Conservation (phyloP, 1,139 yeast species). For the Debaryomyces sp. region DNA sequence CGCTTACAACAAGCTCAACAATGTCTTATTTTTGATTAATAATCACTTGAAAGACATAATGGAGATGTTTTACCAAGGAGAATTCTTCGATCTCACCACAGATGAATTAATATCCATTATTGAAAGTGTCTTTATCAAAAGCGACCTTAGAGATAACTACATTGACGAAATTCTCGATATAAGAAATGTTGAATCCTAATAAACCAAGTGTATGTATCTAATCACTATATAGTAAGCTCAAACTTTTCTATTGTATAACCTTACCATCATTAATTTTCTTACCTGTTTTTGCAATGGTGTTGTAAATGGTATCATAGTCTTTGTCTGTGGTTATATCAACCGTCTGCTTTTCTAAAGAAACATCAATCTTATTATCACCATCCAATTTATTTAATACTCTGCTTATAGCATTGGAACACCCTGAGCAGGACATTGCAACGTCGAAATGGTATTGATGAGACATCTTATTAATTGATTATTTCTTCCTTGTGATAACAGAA, state of each 20-base stretch:
- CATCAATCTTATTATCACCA: conserved; percentile 72
- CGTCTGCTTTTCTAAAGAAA: conserved; percentile 77
- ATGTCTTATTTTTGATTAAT: conserved; percentile 49
- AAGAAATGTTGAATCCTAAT: conserved; percentile 16
- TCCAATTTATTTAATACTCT: conserved; percentile 72
- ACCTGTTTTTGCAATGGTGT: conserved; percentile 87
- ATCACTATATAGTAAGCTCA: background rate
- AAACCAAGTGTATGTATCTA: background rate
- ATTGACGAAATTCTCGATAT: conserved; percentile 58
- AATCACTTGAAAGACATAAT: conserved; percentile 68
- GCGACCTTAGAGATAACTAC: conserved; percentile 62
- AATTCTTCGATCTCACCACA: conserved; percentile 69
- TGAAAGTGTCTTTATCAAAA: conserved; percentile 65
- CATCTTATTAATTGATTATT: background rate
- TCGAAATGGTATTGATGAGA: conserved; percentile 68
- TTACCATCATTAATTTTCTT: conserved; percentile 76
- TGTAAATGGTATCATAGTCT: conserved; percentile 75
- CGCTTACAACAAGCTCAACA: conserved; percentile 45
- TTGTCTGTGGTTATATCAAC: conserved; percentile 75
- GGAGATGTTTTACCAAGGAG: conserved; percentile 72
- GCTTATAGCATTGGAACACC: conserved; percentile 88
- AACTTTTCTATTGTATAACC: conserved; percentile 28
- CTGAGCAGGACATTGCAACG: conserved; percentile 80
- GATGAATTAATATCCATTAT: conserved; percentile 65
- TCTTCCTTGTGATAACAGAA: background rate